These are phyloP conservation scores for Trametopsis cervina DNA, from an alignment of 768 basidiomycete species.

Conservation along the genomic window DNA sequence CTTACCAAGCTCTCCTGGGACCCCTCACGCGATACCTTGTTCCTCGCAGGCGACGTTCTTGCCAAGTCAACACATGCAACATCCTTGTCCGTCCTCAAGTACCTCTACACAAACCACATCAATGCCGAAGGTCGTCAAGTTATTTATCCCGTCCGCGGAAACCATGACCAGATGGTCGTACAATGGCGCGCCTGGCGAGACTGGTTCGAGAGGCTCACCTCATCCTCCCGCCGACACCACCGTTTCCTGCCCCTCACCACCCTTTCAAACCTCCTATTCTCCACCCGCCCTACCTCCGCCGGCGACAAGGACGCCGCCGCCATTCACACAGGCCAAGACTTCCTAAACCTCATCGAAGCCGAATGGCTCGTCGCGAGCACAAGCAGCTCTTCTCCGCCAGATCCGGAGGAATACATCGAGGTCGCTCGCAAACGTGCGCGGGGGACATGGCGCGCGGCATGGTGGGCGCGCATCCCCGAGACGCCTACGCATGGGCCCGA, in stretches of 20 bases:
- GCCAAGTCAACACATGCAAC: conserved; percentile 57
- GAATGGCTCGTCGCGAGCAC: conserved; percentile 31
- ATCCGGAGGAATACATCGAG: conserved; percentile 37
- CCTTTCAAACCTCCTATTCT: neutral
- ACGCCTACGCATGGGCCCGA: conserved; percentile 19
- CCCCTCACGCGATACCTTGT: conserved; percentile 53
- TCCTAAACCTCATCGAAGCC: conserved; percentile 47
- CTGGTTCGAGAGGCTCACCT: conserved; percentile 47
- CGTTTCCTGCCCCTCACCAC: conserved; percentile 9
- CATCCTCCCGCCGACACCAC: conserved; percentile 27
- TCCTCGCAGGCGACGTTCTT: conserved; percentile 82
- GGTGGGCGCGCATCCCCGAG: conserved; percentile 25
- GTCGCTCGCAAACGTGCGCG: conserved; percentile 21
- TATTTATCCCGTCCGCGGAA: conserved; percentile 81
- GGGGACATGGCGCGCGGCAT: conserved; percentile 24
- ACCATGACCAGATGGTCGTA: conserved; percentile 88
- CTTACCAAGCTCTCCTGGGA: conserved; percentile 57
- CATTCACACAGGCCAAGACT: conserved; percentile 29
- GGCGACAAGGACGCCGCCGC: conserved; percentile 10
- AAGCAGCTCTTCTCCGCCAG: conserved; percentile 16
- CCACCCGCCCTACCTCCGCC: conserved; percentile 2
- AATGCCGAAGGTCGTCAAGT: conserved; percentile 6
- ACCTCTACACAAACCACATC: conserved; percentile 48
- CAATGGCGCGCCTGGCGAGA: conserved; percentile 87
- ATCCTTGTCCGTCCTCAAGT: conserved; percentile 58